Conservation (phyloP, 1,139 yeast species). For the Pichia sp. region DNA sequence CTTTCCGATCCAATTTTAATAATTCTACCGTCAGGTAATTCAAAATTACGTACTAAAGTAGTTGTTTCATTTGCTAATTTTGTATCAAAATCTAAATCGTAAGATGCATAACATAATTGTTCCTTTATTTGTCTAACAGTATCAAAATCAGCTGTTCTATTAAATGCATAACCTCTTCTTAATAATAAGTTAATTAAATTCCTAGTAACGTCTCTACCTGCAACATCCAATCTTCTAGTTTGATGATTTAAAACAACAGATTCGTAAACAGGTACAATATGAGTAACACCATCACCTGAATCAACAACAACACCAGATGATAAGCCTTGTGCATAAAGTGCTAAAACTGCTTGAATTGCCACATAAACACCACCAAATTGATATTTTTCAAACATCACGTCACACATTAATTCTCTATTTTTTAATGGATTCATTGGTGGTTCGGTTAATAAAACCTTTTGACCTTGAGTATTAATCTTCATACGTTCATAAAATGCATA, state of each 20-base stretch:
- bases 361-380: slow-evolving; percentile 95
- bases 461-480: slow-evolving; percentile 71
- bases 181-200: slow-evolving; percentile 83
- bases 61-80: slow-evolving; percentile 91
- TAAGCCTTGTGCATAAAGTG: slow-evolving; percentile 93
- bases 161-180: slow-evolving; percentile 96
- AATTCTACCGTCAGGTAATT: slow-evolving; percentile 93
- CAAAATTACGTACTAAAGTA: slow-evolving; percentile 82
- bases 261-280: slow-evolving; percentile 96
- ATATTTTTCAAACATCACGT: slow-evolving; percentile 95
- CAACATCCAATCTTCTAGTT: slow-evolving; percentile 89
- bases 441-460: slow-evolving; percentile 83
- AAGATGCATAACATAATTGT: slow-evolving; percentile 89
- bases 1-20: slow-evolving; percentile 94
- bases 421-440: slow-evolving; percentile 97
- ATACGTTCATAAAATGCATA: slow-evolving; percentile 90
- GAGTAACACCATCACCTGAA: slow-evolving; percentile 84
- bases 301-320: slow-evolving; percentile 98
- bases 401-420: slow-evolving; percentile 92
- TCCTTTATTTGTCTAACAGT: slow-evolving; percentile 97
- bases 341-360: slow-evolving; percentile 96
- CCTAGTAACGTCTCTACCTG: slow-evolving; percentile 97
- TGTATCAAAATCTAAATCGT: slow-evolving; percentile 84
- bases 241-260: slow-evolving; percentile 91
- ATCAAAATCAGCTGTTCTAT: slow-evolving; percentile 97